These are phyloP conservation scores for Nothophaeocryptopus gaeumannii DNA, from an alignment of 2,329 filamentous ascomycete species.

Conservation along the genomic window DNA sequence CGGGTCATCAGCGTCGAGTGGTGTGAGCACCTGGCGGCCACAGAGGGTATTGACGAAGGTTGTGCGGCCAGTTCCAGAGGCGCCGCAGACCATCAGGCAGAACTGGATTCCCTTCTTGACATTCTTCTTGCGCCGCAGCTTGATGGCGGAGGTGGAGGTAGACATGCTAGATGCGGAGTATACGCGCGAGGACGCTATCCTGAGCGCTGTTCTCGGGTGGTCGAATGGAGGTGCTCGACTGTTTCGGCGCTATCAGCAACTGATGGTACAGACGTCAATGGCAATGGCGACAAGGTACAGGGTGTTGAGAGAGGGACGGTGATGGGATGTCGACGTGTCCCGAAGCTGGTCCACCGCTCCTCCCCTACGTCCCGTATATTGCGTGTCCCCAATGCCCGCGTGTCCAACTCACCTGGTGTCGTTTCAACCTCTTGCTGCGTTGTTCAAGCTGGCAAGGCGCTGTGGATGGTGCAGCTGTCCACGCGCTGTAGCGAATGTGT, in stretches of 20 bases:
- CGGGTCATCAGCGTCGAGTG: constrained; percentile 92
- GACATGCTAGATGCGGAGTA: constrained; percentile 29
- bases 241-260: no score
- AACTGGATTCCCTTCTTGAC: constrained; percentile 99
- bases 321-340: constrained; percentile 9
- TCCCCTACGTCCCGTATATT: constrained; percentile 5
- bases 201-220: constrained; percentile 17
- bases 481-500: no score
- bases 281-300: not conserved
- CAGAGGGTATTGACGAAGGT: constrained; percentile 99
- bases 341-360: not conserved
- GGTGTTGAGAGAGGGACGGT: no score
- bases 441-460: no score
- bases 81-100: constrained; percentile 99
- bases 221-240: not conserved
- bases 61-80: constrained; percentile 95
- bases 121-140: constrained; percentile 99
- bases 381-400: not conserved
- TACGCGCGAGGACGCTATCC: constrained; percentile 25
- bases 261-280: not conserved
- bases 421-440: no score
- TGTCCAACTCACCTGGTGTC: no score
- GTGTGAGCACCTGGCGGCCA: constrained; percentile 83
- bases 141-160: constrained; percentile 54
- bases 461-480: no score